Conservation (phyloP, 345 rosid genomes). For the Jatropha curcas region DNA sequence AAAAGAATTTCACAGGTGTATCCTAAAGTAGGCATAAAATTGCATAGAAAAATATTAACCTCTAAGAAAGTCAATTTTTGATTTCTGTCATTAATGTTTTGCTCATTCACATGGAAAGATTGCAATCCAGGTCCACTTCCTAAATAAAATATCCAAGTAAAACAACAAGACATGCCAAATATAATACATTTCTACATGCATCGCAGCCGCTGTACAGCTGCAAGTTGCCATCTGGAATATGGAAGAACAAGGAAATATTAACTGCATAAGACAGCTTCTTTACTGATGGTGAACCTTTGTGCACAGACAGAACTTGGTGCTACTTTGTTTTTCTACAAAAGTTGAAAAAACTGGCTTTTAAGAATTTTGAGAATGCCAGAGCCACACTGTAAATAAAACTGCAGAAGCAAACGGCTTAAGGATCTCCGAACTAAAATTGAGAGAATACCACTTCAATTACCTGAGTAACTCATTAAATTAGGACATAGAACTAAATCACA, state of each 20-base stretch:
- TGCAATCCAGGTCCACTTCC: slow-evolving; percentile 60
- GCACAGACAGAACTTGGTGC: slow-evolving; percentile 73
- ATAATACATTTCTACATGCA: not conserved
- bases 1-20: not conserved
- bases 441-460: not conserved
- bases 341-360: slow-evolving; percentile 16
- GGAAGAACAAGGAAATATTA: slow-evolving; percentile 19
- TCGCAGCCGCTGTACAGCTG: not conserved
- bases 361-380: slow-evolving; percentile 18
- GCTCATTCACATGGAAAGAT: slow-evolving; percentile 61
- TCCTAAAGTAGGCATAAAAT: not conserved
- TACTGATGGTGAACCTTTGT: slow-evolving; percentile 70
- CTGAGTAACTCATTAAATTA: not conserved
- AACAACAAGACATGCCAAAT: not conserved
- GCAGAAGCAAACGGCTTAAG: too few relatives aligned
- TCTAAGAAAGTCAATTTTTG: slow-evolving; percentile 69
- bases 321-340: slow-evolving; percentile 70
- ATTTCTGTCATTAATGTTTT: slow-evolving; percentile 92
- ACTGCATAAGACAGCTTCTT: slow-evolving; percentile 66
- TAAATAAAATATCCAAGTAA: slow-evolving; percentile 18
- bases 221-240: not conserved
- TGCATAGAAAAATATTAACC: slow-evolving; percentile 45
- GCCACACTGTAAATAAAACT: too few relatives aligned
- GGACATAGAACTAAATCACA: not conserved
- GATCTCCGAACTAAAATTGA: not conserved